Evolutionary conservation across 2,329 filamentous ascomycete species (phyloP).

Genomic region (Sporothrix pallida): DNA sequence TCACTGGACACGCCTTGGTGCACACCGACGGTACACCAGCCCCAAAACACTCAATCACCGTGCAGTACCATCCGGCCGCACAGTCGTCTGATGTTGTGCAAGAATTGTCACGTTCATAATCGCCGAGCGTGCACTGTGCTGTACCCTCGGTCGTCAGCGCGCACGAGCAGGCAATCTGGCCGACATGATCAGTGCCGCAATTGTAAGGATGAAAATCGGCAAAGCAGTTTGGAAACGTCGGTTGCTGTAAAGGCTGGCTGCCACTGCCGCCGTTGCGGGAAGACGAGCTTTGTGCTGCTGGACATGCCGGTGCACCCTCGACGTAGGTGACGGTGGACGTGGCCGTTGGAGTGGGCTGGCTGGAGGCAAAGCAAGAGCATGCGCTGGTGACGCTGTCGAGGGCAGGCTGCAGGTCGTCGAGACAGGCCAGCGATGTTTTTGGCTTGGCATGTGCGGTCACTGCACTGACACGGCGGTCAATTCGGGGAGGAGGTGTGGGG

Average conservation of each 20-base stretch:
- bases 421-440: conserved; percentile 32
- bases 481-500: conserved; percentile 3
- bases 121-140: conserved; percentile 33
- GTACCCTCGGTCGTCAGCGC: conserved; percentile 32
- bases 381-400: conserved; percentile 29
- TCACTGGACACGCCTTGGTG: conserved; percentile 30
- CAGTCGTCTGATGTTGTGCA: conserved; percentile 33
- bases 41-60: conserved; percentile 33
- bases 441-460: conserved; percentile 15
- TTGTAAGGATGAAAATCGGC: conserved; percentile 35
- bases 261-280: not conserved
- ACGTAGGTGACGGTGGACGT: conserved; percentile 28
- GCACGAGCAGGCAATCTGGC: conserved; percentile 35
- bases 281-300: not conserved
- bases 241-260: conserved; percentile 18
- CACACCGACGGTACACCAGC: conserved; percentile 28
- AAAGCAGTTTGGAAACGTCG: conserved; percentile 35
- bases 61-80: conserved; percentile 33
- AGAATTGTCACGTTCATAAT: conserved; percentile 35
- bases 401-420: conserved; percentile 33
- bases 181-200: conserved; percentile 32
- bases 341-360: conserved; percentile 21
- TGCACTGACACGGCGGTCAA: not conserved
- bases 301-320: conserved; percentile 29
- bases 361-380: conserved; percentile 32